Base-by-base conservation (phyloP, 2,329 filamentous ascomycete genomes). In the Pleoardoris graminearum region DNA sequence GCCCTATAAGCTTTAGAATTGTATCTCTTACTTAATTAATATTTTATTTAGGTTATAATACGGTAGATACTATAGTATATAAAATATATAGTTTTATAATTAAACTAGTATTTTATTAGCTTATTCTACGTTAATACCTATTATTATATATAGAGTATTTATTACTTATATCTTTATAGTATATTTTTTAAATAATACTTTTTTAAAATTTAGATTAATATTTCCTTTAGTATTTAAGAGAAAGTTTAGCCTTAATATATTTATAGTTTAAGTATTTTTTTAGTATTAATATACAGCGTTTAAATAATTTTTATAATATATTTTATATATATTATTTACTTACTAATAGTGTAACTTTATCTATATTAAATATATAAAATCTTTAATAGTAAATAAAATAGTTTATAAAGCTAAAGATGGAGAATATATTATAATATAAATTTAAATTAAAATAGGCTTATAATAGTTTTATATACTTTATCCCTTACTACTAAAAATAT, bases 321-420 rank as follows among this genome's bases (percentile, higher is more conserved):
- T 38, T 38, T 50, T 7, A 38, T 50, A 38, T 38, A 50, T 50
- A 38, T 50, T 50, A 30, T 50, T 38, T 44, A 22, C 48, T 50
- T 30, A 21, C 12, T 30, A 45, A 44, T 27, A 10, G 25, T 27
- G 10, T 27, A 27, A 10, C 25, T 5, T 27, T 10, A 10, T 27
- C 25, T 27, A 10, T 6, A 10, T 27, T 27, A 10, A 10, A 10
- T n/a, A n/a, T n/a, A n/a, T n/a, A n/a, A n/a, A n/a, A n/a, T n/a
- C n/a, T n/a, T n/a, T n/a, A n/a, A n/a, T n/a, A n/a, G n/a, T n/a
- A n/a, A n/a, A n/a, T n/a, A n/a, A n/a, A n/a, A n/a, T n/a, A n/a
- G n/a, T n/a, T n/a, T n/a, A n/a, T n/a, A n/a, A n/a, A n/a, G n/a
- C n/a, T n/a, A n/a, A n/a, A n/a, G n/a, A n/a, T n/a, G n/a, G n/a